Evolutionary conservation across 371 early-diverging fungal species (phyloP).

Genomic region (Encephalitozoon romaleae): DNA sequence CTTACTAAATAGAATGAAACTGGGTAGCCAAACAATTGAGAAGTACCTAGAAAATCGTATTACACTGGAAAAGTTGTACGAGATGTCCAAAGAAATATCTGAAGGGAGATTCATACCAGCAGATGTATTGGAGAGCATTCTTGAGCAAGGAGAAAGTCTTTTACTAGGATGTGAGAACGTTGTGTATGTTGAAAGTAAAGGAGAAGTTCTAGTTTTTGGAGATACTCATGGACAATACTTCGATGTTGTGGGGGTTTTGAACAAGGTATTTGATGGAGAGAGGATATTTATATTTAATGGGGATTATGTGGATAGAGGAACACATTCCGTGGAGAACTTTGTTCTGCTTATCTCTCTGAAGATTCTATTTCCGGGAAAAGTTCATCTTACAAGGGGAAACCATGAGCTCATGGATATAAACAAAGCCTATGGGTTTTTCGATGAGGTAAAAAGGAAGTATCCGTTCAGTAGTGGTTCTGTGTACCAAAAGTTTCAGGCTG

Average conservation of each 20-base stretch:
- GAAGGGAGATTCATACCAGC: not conserved
- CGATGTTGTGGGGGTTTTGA: conserved; percentile 46
- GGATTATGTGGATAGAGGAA: conserved; percentile 91
- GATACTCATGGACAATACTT: conserved; percentile 98
- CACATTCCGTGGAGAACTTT: conserved; percentile 83
- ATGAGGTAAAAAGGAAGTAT: conserved; percentile 86
- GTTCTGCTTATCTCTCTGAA: conserved; percentile 68
- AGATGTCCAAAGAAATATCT: not conserved
- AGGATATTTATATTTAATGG: conserved; percentile 68
- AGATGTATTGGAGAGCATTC: not conserved
- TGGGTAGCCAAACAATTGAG: not conserved
- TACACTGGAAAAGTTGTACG: not conserved
- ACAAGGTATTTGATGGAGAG: conserved; percentile 36
- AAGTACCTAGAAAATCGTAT: not conserved
- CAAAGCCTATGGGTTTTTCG: conserved; percentile 89
- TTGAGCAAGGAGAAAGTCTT: not conserved
- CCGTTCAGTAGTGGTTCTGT: conserved; percentile 19
- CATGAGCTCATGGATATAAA: conserved; percentile 95
- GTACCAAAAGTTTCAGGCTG: conserved; percentile 70
- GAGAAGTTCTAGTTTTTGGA: conserved; percentile 66
- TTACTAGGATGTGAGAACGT: conserved; percentile 1
- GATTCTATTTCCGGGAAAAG: conserved; percentile 71
- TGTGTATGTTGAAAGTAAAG: not conserved
- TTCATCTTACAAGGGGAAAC: conserved; percentile 83
- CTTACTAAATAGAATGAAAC: not conserved